phyloP scores from a whole-genome alignment of 371 early-diverging fungal genomes.

The Mortierella sp. region DNA sequence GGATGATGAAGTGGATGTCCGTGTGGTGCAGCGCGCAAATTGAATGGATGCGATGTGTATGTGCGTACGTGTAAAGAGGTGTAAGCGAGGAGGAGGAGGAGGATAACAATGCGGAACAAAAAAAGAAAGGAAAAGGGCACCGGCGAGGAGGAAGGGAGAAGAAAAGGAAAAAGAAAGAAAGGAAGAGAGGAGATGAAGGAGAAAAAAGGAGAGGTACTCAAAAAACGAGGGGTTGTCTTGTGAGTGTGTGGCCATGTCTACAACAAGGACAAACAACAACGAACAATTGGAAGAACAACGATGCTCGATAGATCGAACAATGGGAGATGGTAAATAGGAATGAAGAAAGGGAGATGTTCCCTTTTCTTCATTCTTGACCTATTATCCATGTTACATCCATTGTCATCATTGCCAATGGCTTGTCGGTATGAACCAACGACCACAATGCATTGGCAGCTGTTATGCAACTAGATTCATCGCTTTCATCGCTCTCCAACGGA shows the following conservation, averaged over 20 bases:
- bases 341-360: background rate
- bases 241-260: background rate
- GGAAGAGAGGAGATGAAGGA: background rate
- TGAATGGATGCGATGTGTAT: background rate
- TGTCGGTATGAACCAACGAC: too few relatives aligned
- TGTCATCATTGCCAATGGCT: background rate
- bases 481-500: background rate
- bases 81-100: background rate
- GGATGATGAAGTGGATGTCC: background rate
- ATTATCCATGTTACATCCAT: background rate
- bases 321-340: background rate
- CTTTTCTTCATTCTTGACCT: background rate
- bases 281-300: background rate
- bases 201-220: constrained; percentile 6
- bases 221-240: background rate
- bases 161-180: background rate
- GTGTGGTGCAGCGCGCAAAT: background rate
- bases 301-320: background rate
- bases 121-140: background rate
- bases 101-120: background rate
- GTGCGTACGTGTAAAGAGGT: background rate
- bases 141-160: too few relatives aligned
- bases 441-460: too few relatives aligned
- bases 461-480: too few relatives aligned
- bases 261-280: background rate